phyloP scores from a whole-genome alignment of 148 eudicot species.

The Talinum fruticosum region DNA sequence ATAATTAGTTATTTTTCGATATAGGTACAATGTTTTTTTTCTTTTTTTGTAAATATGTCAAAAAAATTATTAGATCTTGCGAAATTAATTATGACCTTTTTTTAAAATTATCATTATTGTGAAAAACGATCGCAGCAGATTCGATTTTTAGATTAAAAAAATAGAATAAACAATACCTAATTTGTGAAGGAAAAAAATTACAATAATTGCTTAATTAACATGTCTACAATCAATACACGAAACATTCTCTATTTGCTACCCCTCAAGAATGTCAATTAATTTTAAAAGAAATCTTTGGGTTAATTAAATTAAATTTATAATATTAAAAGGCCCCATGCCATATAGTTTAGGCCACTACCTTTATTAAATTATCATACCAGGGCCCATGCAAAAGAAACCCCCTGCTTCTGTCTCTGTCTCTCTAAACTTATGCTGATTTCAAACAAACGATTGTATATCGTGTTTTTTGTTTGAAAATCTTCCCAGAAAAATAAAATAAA shows the following conservation, averaged over 20 bases:
- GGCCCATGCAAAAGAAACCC: not conserved
- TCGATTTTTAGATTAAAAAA: not conserved
- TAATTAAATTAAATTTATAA: too few relatives aligned
- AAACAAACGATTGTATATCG: too few relatives aligned
- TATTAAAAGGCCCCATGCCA: not conserved
- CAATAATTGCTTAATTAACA: too few relatives aligned
- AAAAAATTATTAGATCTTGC: not conserved
- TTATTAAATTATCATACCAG: not conserved
- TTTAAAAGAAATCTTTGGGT: not conserved
- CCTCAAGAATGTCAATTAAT: too few relatives aligned
- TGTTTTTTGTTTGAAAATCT: too few relatives aligned
- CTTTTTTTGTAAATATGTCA: not conserved
- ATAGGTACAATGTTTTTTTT: too few relatives aligned
- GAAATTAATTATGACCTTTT: not conserved
- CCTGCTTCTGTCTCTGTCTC: not conserved
- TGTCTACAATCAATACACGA: not conserved
- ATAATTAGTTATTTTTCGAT: not conserved
- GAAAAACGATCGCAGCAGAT: not conserved
- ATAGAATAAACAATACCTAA: not conserved
- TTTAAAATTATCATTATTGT: not conserved
- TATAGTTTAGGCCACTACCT: not conserved
- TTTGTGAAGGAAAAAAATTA: not conserved
- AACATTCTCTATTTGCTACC: not conserved
- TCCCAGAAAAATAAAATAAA: too few relatives aligned
- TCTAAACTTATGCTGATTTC: too few relatives aligned